Base-by-base conservation (phyloP, 2,329 filamentous ascomycete species). In the Aspergillus neotritici region DNA sequence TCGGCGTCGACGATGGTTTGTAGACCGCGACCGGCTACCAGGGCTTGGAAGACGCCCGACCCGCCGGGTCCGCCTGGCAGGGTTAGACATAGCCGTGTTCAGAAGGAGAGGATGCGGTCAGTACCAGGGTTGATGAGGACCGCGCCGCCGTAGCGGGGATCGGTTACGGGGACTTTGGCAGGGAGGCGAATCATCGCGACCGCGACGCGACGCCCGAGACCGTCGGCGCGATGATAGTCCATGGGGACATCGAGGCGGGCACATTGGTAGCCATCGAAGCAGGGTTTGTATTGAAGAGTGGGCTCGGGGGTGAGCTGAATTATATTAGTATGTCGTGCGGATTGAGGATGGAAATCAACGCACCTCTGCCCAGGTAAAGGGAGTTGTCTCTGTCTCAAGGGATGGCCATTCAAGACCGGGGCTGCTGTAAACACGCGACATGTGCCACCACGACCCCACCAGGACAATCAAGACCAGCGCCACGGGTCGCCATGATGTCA, bases 201-300 rank as follows among this genome's bases (percentile, higher is more conserved):
- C 2, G 62, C 62, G 14, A 73, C 63, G 14, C 56, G 54, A 34
- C 61, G 59, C 12, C 60, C 47, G 34, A 63, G 31, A 30, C 60
- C 52, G 31, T 68, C 61, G 1, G 56, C 53, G 4, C 58, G 56
- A 28, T 69, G 63, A 57, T 70, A 74, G 51, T 71, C 71, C 55
- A 77, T 66, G 0, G 74, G 75, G 0, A 77, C 64, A 35, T 69
- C 59, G 3, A 78, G 57, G 5, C 69, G 63, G n/a, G 74, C 71
- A 47, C 75, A 77, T 49, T 73, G 63, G 41, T 71, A 70, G 4
- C 61, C 66, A 43, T 64, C 63, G 43, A 68, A 74, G 55, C 74
- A 77, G 31, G 63, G 54, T 46, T 60, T 52, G 37, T 68, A 69
- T n/a, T 61, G 41, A 6, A 69, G 52, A 4, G 50, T 48, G 5